Percentiles rank a stretch among this genome's conserved stretches.
Evolutionary conservation across 805 yeast genomes (phyloP).

Genomic region (Kodamaea sagamina): DNA sequence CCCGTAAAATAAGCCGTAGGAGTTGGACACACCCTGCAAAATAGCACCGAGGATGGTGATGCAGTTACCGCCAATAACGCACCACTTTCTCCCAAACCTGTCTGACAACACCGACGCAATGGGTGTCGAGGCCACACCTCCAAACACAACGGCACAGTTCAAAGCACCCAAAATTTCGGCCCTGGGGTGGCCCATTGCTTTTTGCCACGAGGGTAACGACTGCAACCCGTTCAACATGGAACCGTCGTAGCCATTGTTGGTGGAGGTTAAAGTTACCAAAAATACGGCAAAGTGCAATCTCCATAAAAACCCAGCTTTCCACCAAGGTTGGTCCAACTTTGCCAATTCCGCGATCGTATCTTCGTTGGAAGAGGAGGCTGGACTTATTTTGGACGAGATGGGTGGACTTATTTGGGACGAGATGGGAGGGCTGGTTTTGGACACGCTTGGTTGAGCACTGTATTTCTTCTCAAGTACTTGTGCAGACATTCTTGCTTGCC

Average conservation of each 20-base stretch:
- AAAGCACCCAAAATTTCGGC: constrained; percentile 26
- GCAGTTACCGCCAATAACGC: constrained; percentile 26
- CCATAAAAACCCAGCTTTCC: constrained; percentile 38
- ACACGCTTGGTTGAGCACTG: too few relatives aligned
- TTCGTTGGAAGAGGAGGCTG: background rate
- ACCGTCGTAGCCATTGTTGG: constrained; percentile 37
- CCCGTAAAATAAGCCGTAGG: constrained; percentile 41
- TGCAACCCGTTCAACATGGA: constrained; percentile 53
- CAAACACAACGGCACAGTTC: constrained; percentile 31
- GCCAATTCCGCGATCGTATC: background rate
- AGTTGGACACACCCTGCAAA: constrained; percentile 38
- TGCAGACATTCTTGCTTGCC: too few relatives aligned
- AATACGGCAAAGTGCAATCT: constrained; percentile 39
- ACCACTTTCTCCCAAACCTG: constrained; percentile 41
- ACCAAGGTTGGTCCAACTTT: constrained; percentile 27
- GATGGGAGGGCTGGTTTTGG: too few relatives aligned
- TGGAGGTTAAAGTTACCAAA: constrained; percentile 47
- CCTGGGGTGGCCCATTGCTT: constrained; percentile 31
- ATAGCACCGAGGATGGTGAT: constrained; percentile 35
- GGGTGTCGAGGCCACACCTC: constrained; percentile 34
- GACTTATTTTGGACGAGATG: too few relatives aligned
- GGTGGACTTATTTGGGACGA: too few relatives aligned
- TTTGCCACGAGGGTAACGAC: constrained; percentile 43
- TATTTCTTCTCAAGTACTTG: too few relatives aligned
- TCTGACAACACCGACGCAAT: constrained; percentile 36